Percentiles rank a stretch among this genome's conserved stretches.
These are phyloP conservation scores for Isatis lusitanica DNA, from an alignment of 441 rosid genomes.

Conservation along the genomic window DNA sequence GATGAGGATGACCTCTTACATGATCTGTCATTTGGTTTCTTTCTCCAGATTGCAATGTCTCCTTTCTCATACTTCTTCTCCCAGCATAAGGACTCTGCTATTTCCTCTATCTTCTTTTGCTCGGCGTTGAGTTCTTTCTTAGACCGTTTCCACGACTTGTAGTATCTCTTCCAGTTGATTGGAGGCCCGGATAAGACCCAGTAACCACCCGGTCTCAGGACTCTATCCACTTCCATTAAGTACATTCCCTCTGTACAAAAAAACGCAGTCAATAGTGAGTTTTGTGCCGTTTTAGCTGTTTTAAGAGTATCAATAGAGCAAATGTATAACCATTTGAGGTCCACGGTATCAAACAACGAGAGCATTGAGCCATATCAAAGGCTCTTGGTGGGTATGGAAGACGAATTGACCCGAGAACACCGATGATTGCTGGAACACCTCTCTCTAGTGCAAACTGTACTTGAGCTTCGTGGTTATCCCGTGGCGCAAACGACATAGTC, in stretches of 20 bases:
- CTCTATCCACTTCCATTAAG: slow-evolving; percentile 59
- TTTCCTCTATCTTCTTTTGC: slow-evolving; percentile 46
- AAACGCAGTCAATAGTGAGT: neutral
- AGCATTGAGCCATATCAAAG: slow-evolving; percentile 58
- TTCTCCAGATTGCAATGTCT: slow-evolving; percentile 52
- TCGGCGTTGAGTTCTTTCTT: slow-evolving; percentile 47
- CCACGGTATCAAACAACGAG: slow-evolving; percentile 53
- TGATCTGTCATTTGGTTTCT: slow-evolving; percentile 39
- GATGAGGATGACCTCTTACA: slow-evolving; percentile 38
- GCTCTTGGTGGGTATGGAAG: slow-evolving; percentile 50
- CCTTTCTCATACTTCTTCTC: slow-evolving; percentile 53
- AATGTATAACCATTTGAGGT: slow-evolving; percentile 37
- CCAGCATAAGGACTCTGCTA: slow-evolving; percentile 53
- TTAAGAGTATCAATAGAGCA: neutral
- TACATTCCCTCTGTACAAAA: slow-evolving; percentile 49
- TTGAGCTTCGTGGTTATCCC: slow-evolving; percentile 54
- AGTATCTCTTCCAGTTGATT: slow-evolving; percentile 44
- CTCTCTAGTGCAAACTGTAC: slow-evolving; percentile 54
- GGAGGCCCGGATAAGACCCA: slow-evolving; percentile 60
- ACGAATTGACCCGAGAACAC: slow-evolving; percentile 46
- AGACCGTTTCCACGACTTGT: slow-evolving; percentile 44
- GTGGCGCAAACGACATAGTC: slow-evolving; percentile 55
- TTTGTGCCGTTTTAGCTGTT: neutral
- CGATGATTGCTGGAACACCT: slow-evolving; percentile 53
- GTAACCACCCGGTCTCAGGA: slow-evolving; percentile 57